These are phyloP conservation scores for Penstemon davidsonii DNA, from an alignment of 257 asterid species.

Conservation along the genomic window DNA sequence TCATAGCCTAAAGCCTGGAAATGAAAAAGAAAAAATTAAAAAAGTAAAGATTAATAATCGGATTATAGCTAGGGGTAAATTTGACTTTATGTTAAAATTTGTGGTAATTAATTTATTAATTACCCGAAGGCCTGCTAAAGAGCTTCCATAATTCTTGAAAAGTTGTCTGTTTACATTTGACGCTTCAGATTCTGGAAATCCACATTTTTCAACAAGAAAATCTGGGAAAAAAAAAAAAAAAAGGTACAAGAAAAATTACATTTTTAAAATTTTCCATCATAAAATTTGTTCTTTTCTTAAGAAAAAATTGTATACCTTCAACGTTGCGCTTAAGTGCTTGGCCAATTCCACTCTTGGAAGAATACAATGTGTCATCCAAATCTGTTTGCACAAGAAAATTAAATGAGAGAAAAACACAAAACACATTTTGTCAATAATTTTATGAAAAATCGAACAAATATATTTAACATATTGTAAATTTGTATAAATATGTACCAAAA, in stretches of 20 bases:
- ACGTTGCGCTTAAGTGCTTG: conserved; percentile 73
- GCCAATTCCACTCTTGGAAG: conserved; percentile 73
- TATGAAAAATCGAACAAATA: not conserved
- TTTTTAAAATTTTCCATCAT: not conserved
- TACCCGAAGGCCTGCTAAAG: conserved; percentile 92
- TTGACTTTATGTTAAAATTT: too few relatives aligned
- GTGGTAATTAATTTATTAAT: conserved; percentile 1
- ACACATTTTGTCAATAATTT: not conserved
- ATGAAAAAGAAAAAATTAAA: not conserved
- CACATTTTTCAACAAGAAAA: conserved; percentile 66
- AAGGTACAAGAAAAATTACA: not conserved
- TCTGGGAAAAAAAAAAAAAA: conserved; percentile 34
- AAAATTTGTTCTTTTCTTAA: not conserved
- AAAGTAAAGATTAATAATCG: not conserved
- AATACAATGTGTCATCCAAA: conserved; percentile 90
- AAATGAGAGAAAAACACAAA: not conserved
- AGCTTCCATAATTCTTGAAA: conserved; percentile 80
- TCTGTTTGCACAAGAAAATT: conserved; percentile 39
- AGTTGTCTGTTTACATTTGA: conserved; percentile 66
- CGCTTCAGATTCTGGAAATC: conserved; percentile 63
- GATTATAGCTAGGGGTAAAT: not conserved
- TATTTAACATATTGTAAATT: not conserved
- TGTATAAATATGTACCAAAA: conserved; percentile 33
- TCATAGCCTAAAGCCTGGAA: conserved; percentile 73
- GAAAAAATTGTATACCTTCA: conserved; percentile 47